phyloP scores from a whole-genome alignment of 116 monocot species.

The Zostera marina region DNA sequence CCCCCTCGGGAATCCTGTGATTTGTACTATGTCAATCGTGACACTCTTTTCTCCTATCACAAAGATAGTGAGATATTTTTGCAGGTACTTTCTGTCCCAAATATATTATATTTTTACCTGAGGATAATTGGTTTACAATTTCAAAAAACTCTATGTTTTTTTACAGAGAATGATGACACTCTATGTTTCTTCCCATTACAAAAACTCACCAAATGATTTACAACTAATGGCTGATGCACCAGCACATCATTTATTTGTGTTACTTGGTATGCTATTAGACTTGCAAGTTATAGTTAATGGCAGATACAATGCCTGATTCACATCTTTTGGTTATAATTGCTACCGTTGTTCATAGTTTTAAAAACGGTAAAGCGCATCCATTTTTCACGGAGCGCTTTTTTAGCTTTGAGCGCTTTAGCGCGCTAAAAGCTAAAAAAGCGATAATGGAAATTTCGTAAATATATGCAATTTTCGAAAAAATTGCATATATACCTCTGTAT shows the following conservation, averaged over 20 bases:
- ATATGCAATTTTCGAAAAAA: too few relatives aligned
- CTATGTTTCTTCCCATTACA: conserved; percentile 98
- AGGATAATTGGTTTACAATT: neutral
- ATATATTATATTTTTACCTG: neutral
- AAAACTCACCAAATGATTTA: conserved; percentile 97
- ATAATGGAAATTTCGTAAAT: too few relatives aligned
- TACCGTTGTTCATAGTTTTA: too few relatives aligned
- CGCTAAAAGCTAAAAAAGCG: too few relatives aligned
- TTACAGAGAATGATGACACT: conserved; percentile 93
- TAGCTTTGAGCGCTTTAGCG: too few relatives aligned
- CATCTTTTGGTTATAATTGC: too few relatives aligned
- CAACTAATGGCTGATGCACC: conserved; percentile 99
- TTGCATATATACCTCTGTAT: too few relatives aligned
- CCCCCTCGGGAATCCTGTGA: conserved; percentile 83
- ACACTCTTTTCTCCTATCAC: conserved; percentile 96
- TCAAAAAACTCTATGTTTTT: neutral
- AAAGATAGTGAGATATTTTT: conserved; percentile 91
- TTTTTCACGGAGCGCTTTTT: too few relatives aligned
- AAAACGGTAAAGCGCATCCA: too few relatives aligned
- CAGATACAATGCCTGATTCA: too few relatives aligned
- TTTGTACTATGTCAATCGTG: conserved; percentile 95
- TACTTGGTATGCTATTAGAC: conserved; percentile 47
- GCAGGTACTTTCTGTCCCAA: conserved; percentile 36
- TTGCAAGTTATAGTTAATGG: too few relatives aligned
- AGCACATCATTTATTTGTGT: conserved; percentile 91